These are phyloP conservation scores for Sequoiadendron giganteum DNA, from an alignment of 75 land plant species.

Conservation along the genomic window DNA sequence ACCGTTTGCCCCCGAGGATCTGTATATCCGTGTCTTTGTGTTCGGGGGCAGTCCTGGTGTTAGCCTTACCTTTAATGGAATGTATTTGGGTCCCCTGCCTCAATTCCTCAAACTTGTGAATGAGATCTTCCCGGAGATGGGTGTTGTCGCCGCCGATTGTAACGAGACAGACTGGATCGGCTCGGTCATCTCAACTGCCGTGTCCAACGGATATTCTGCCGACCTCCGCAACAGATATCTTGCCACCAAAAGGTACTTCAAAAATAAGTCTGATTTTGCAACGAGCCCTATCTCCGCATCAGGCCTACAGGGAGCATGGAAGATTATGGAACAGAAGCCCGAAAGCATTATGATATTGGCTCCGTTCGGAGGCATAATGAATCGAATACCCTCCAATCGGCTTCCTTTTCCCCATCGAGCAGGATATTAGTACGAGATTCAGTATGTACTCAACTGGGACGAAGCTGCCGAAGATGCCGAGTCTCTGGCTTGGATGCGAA, in stretches of 20 bases:
- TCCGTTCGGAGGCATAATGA: constrained; percentile 27
- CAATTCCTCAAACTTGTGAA: neutral
- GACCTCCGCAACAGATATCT: constrained; percentile 7
- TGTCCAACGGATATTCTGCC: neutral
- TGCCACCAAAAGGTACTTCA: constrained; percentile 17
- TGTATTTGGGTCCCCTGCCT: constrained; percentile 16
- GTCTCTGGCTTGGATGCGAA: constrained; percentile 10
- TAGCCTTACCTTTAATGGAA: constrained; percentile 16
- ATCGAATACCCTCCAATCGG: too few species aligned
- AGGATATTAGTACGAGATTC: too few species aligned
- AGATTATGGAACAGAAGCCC: neutral
- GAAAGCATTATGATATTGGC: constrained; percentile 13
- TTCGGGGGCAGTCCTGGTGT: neutral
- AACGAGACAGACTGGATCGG: constrained; percentile 34
- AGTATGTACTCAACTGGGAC: neutral
- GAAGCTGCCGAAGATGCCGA: neutral
- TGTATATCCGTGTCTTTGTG: constrained; percentile 14
- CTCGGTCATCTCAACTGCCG: constrained; percentile 12
- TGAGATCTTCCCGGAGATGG: constrained; percentile 18
- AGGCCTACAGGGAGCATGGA: neutral
- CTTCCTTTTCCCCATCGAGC: too few species aligned
- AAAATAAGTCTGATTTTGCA: constrained; percentile 32
- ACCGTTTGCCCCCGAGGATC: neutral
- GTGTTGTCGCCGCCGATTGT: neutral
- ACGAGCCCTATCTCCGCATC: constrained; percentile 5